These are phyloP conservation scores for Schizonepeta tenuifolia DNA, from an alignment of 257 asterid genomes.

Conservation along the genomic window DNA sequence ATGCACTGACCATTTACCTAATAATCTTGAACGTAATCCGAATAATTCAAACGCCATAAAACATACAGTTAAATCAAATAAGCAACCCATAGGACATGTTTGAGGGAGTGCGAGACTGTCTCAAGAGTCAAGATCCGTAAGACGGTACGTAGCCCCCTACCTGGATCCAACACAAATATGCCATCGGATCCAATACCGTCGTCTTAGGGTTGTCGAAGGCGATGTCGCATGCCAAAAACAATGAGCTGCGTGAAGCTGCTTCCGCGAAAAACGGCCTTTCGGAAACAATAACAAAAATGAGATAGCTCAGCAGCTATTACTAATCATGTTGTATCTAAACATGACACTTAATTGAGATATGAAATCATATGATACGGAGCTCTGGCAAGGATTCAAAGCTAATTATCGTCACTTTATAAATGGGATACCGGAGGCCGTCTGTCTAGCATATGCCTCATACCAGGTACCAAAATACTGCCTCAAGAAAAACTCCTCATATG, in stretches of 20 bases:
- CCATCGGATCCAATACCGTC: neutral
- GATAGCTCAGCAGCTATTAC: conserved; percentile 7
- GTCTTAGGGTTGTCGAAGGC: neutral
- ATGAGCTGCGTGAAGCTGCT: neutral
- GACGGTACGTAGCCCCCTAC: neutral
- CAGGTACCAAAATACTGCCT: conserved; percentile 72
- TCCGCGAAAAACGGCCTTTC: neutral
- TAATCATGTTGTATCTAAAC: neutral
- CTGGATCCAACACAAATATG: neutral
- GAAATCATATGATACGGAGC: conserved; percentile 8
- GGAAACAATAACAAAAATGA: neutral
- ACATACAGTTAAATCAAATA: neutral
- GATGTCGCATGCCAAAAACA: neutral
- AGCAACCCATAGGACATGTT: no score
- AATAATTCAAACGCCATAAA: neutral
- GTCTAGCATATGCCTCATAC: conserved; percentile 65
- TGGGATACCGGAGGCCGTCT: conserved; percentile 79
- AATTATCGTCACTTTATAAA: conserved; percentile 63
- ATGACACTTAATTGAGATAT: neutral
- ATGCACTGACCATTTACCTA: neutral
- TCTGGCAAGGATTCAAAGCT: neutral
- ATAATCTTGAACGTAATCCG: neutral
- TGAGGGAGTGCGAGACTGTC: neutral
- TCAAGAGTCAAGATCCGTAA: neutral
- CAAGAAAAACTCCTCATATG: conserved; percentile 87